A percentile compares a stretch with the other conserved stretches of the same genome.
These are phyloP conservation scores for Nyssa sinensis DNA, from an alignment of 148 eudicot genomes.

Conservation along the genomic window DNA sequence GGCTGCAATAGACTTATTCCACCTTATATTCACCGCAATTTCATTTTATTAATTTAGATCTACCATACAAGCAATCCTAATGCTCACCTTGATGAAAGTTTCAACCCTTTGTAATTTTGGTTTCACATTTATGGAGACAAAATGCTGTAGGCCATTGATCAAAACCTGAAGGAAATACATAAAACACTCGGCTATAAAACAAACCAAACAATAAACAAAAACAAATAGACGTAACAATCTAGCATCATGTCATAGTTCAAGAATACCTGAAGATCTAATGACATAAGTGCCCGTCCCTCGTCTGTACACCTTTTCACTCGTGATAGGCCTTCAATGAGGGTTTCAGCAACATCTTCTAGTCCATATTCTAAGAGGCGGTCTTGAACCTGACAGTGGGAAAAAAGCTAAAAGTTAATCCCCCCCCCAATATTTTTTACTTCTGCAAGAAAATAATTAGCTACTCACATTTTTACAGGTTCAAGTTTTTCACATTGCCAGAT, in stretches of 20 bases:
- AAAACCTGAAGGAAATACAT: conserved; percentile 54
- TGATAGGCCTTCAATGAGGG: conserved; percentile 85
- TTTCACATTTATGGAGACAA: conserved; percentile 66
- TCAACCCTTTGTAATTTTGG: conserved; percentile 85
- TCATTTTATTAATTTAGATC: neutral
- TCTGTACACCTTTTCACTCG: conserved; percentile 89
- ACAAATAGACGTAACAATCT: neutral
- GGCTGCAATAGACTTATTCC: neutral
- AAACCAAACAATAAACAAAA: conserved; percentile 1
- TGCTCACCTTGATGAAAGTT: conserved; percentile 77
- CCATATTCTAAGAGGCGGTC: conserved; percentile 80
- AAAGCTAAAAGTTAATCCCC: too few relatives aligned
- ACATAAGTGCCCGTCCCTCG: conserved; percentile 98
- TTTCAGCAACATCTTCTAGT: conserved; percentile 82
- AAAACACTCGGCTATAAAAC: neutral
- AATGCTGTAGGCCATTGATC: conserved; percentile 89
- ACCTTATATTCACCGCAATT: neutral
- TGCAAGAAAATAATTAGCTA: neutral
- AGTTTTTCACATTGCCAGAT: neutral
- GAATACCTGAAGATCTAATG: conserved; percentile 89
- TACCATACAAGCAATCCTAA: neutral
- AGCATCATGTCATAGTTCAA: neutral
- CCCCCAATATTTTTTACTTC: neutral
- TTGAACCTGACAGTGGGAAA: conserved; percentile 58
- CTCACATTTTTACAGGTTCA: neutral